Base-by-base conservation (phyloP, 2,329 filamentous ascomycete genomes). In the Aspergillus felis region DNA sequence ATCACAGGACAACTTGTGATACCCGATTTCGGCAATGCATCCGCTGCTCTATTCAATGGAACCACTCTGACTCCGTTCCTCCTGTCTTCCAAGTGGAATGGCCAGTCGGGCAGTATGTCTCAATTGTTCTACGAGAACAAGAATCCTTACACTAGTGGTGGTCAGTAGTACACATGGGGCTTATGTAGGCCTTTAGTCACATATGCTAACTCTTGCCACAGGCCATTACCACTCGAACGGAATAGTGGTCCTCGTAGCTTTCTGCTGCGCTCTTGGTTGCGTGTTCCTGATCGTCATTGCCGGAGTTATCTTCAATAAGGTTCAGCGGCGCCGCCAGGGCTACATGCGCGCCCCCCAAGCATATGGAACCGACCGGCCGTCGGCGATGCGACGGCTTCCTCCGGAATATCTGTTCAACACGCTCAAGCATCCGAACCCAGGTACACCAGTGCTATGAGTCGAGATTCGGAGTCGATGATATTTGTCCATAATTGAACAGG, bases 11-110 rank as follows among this genome's bases (percentile, higher is more conserved):
- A 88, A 54, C 84, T 99, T 64, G 82, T 86, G 62, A 81, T 97
- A 20, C 85, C 88, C 0, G 78, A 79, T 51, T 92, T 92, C 69
- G 92, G 93, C 57, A 87, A 87, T 57, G 91, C 89, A 5, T 96
- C 93, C 14, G 92, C 91, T 8, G 93, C 87, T 7, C 79, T 97
- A 28, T 99, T 90, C 78, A 91, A 97, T 68, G 94, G 94, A 66
- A 91, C 87, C 10, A 78, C 80, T 2, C 86, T 93, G 70, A 81
- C 81, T 53, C 93, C 94, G 0, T 96, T 93, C 72, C 83, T 91
- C 44, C 82, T 99, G 46, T 90, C 92, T 1, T 88, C 85, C 49
- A 88, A 82, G 57, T 76, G 82, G 12, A 81, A 86, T 66, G 86
- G 86, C 57, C 80, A 81, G 12, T 79, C 84, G 10, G 91, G 92